Evolutionary conservation across 2,329 filamentous ascomycete genomes (phyloP), one percentile per base, ranked within the genome.

Genomic region (Simplicillium aogashimaense): DNA sequence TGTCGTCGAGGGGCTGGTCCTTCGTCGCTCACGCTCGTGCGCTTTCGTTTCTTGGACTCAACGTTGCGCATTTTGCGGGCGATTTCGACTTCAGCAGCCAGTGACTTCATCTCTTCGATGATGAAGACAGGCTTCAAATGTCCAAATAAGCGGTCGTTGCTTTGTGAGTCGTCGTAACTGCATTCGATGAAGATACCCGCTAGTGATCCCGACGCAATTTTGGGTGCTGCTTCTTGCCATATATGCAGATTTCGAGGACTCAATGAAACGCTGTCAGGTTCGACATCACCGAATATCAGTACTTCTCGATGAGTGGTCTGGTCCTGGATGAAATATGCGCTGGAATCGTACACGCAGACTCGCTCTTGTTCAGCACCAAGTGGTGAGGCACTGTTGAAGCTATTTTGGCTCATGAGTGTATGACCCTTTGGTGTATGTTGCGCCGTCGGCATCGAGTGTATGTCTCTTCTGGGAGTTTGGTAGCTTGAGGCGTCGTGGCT

Each of bases 131-230:
- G 92, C 30, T 86, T 86, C 12, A 98, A 67, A 52, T 98, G 92
- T 0, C 92, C 92, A 48, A 88, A 98, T 0, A 98, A 70, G 1
- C 81, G 76, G 37, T 83, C 80, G 44, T 92, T 81, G 16, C 77
- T 72, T 52, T 88, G 83, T 7, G 76, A 76, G 57, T 95, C 83
- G 45, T 87, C 84, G 58, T 90, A 98, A 45, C 86, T 94, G 60
- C 90, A 97, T 66, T 98, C 92, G 50, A 98, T 94, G 55, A 97
- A 90, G 11, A 98, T 83, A 10, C 83, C 90, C 0, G 72, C 74
- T 1, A 98, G 70, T 4, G 73, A 69, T 2, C 86, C 86, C 0
- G 70, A 64, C 0, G 71, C 83, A 18, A 98, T 79, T 56, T 94
- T 95, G 8, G 83, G 83, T 0, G 89, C 90, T 0, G 90, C 90